phyloP scores from a whole-genome alignment of 257 asterid genomes.

The Salvia hispanica region DNA sequence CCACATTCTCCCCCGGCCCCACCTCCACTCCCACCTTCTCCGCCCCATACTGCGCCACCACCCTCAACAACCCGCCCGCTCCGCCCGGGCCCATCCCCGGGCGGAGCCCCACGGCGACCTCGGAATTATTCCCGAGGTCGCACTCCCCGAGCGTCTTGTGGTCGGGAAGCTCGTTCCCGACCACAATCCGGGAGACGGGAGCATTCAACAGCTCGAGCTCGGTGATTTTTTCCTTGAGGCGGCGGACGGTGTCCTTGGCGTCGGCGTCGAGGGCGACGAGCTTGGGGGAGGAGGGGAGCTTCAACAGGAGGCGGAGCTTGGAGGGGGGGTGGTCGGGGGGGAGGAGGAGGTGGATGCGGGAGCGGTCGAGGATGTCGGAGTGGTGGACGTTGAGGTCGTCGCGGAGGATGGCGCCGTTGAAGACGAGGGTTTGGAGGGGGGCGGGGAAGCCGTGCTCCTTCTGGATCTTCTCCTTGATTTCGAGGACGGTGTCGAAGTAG shows the following conservation, averaged over 20 bases:
- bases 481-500: conserved; percentile 59
- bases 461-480: conserved; percentile 66
- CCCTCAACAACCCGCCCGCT: conserved; percentile 39
- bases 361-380: conserved; percentile 57
- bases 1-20: conserved; percentile 46
- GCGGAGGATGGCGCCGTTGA: conserved; percentile 51
- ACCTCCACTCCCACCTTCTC: conserved; percentile 56
- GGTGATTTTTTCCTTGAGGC: conserved; percentile 55
- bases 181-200: conserved; percentile 30
- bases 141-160: conserved; percentile 41
- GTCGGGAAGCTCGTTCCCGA: conserved; percentile 51
- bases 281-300: conserved; percentile 42
- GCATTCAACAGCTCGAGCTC: conserved; percentile 38
- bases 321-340: conserved; percentile 28
- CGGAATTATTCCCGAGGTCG: conserved; percentile 39
- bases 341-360: conserved; percentile 45
- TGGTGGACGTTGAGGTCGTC: conserved; percentile 60
- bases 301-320: conserved; percentile 45
- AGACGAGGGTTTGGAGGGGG: conserved; percentile 52
- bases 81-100: too few species aligned
- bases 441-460: conserved; percentile 51
- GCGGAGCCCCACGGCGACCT: conserved; percentile 42
- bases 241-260: conserved; percentile 35
- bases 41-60: conserved; percentile 38
- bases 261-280: conserved; percentile 40